phyloP scores from a whole-genome alignment of 306 rosid genomes.

The Vigna trinervia region DNA sequence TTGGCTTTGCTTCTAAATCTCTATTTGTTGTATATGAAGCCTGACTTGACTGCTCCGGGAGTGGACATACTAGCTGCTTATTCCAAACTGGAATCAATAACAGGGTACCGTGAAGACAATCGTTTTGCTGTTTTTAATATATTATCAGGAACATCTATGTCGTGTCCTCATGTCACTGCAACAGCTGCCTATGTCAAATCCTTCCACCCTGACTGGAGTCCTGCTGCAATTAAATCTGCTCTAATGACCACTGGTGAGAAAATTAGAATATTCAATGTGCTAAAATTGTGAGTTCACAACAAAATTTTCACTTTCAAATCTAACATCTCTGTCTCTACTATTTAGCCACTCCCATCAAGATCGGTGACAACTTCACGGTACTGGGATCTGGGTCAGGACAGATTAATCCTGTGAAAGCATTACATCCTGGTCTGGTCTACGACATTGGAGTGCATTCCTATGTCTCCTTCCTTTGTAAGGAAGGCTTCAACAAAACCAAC shows the following conservation, averaged over 20 bases:
- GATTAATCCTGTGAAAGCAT: conserved; percentile 61
- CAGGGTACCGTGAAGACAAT: conserved; percentile 54
- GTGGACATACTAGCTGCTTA: conserved; percentile 76
- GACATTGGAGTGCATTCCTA: conserved; percentile 57
- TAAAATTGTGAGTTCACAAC: background rate
- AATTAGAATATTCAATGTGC: background rate
- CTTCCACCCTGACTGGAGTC: conserved; percentile 89
- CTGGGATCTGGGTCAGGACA: conserved; percentile 81
- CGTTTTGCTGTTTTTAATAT: conserved; percentile 60
- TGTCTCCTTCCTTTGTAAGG: conserved; percentile 65
- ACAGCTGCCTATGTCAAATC: conserved; percentile 84
- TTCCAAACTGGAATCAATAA: conserved; percentile 52
- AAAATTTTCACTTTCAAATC: conserved; percentile 17
- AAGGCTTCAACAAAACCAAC: conserved; percentile 54
- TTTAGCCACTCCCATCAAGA: conserved; percentile 70
- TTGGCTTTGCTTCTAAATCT: conserved; percentile 20
- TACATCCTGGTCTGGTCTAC: conserved; percentile 73
- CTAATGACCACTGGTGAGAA: conserved; percentile 85
- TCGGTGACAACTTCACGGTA: conserved; percentile 42
- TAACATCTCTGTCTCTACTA: conserved; percentile 5
- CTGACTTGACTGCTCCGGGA: conserved; percentile 89
- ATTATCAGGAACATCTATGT: conserved; percentile 88
- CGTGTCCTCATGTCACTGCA: conserved; percentile 83
- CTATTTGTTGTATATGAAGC: conserved; percentile 50
- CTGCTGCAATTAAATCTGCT: conserved; percentile 94